Conservation (phyloP, 1,284 basidiomycete species). For the Vanrija sp. region DNA sequence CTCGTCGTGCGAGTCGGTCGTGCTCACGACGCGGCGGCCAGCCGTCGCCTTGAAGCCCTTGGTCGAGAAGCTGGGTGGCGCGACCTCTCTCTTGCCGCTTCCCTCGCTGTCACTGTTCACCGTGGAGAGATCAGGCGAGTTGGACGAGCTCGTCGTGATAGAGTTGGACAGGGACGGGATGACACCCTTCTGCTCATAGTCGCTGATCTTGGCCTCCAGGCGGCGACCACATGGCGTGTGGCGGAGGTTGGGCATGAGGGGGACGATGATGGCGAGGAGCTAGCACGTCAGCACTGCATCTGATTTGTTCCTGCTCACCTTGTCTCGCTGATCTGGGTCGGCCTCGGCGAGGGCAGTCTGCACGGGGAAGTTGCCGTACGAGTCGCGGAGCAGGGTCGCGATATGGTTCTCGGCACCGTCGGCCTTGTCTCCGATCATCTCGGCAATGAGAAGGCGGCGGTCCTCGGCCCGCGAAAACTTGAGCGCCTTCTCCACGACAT, state of each 20-base stretch:
- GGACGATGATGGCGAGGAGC: conserved; percentile 34
- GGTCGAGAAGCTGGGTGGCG: background rate
- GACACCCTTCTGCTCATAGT: conserved; percentile 20
- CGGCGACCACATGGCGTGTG: conserved; percentile 42
- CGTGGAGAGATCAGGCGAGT: background rate
- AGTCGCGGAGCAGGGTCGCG: conserved; percentile 33
- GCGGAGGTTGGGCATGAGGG: conserved; percentile 31
- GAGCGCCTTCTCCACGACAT: conserved; percentile 92
- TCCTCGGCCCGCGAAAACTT: conserved; percentile 61
- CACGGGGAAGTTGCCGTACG: conserved; percentile 43
- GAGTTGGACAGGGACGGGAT: conserved; percentile 2
- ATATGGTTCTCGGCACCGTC: conserved; percentile 28
- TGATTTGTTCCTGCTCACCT: conserved; percentile 10
- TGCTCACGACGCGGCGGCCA: conserved; percentile 5
- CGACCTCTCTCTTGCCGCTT: background rate
- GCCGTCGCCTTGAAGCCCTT: background rate
- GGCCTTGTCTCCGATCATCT: conserved; percentile 54
- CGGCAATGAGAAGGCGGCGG: conserved; percentile 67
- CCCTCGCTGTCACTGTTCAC: background rate
- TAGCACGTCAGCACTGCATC: background rate
- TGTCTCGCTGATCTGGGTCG: conserved; percentile 28
- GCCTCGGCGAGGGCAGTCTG: conserved; percentile 39
- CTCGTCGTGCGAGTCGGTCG: conserved; percentile 3
- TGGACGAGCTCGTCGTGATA: background rate
- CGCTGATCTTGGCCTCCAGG: conserved; percentile 26